Evolutionary conservation across 2,329 filamentous ascomycete genomes (phyloP), one percentile per base, ranked within the genome.

Genomic region (Exophiala alcalophila): DNA sequence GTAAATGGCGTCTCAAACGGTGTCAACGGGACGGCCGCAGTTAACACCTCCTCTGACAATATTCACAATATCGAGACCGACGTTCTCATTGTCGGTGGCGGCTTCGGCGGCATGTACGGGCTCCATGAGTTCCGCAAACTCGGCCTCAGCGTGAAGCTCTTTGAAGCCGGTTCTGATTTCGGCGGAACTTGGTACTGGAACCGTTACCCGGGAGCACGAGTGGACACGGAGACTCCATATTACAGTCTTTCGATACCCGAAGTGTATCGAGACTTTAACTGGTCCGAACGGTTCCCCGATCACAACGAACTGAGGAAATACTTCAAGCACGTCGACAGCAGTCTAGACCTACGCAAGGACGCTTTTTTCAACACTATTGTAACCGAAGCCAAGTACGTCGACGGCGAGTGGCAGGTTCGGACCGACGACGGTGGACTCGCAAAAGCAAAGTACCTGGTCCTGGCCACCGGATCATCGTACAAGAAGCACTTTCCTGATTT

Each of bases 401-500:
- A 59, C 2, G 52, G 51, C 2, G 51, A 44, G 30, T 75, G 72
- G 71, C 61, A 50, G 0, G 47, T 73, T 5, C 57, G 26, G 5
- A 67, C 65, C 1, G 57, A 60, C 15, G 59, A 59, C 9, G 68
- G 67, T 18, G 23, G 24, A 11, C 16, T 32, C n/a, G 29, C 29
- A 20, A 47, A 18, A 31, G 31, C 29, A 18, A 49, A 38, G 30
- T 52, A 46, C 41, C 27, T 49, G 16, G 29, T 49, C 12, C 11
- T 31, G 10, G 23, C 31, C 9, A 39, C 29, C n/a, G 47, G 47
- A 7, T 47, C 29, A 19, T 71, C 78, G 0, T 74, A 78, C 2
- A 78, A 77, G 55, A 65, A 76, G 12, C 73, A 82, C 49, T 72
- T 78, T 25, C 80, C 80, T 0, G 69, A 76, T 38, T 80, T 76